These are phyloP conservation scores for Quercus dentata DNA, from an alignment of 306 rosid genomes.

Conservation along the genomic window DNA sequence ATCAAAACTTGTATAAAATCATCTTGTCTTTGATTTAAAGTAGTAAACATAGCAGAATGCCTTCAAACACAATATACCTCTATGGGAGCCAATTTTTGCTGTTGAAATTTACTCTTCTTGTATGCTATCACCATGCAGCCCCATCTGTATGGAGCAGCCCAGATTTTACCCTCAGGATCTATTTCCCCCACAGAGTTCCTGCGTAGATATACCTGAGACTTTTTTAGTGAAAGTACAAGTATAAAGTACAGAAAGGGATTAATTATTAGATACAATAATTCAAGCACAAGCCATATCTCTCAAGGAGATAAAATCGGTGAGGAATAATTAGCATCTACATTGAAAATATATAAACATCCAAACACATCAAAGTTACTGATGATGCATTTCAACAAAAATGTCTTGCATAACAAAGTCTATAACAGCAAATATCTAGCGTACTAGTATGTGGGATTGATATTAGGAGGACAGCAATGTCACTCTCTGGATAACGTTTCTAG, in stretches of 20 bases:
- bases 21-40: background rate
- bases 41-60: background rate
- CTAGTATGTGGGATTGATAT: background rate
- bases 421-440: background rate
- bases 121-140: conserved; percentile 95
- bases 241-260: background rate
- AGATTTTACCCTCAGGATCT: conserved; percentile 72
- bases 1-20: background rate
- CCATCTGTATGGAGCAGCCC: conserved; percentile 95
- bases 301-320: background rate
- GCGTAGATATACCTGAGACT: conserved; percentile 72
- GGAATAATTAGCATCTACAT: background rate
- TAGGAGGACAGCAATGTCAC: background rate
- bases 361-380: background rate
- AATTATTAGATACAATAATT: background rate
- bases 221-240: conserved; percentile 31
- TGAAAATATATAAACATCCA: background rate
- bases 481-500: background rate
- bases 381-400: background rate
- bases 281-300: background rate
- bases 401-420: background rate
- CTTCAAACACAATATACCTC: conserved; percentile 38
- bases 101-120: conserved; percentile 70
- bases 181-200: conserved; percentile 76
- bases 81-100: conserved; percentile 70